Evolutionary conservation across 768 basidiomycete genomes (phyloP).

Genomic region (Trametes cingulata): DNA sequence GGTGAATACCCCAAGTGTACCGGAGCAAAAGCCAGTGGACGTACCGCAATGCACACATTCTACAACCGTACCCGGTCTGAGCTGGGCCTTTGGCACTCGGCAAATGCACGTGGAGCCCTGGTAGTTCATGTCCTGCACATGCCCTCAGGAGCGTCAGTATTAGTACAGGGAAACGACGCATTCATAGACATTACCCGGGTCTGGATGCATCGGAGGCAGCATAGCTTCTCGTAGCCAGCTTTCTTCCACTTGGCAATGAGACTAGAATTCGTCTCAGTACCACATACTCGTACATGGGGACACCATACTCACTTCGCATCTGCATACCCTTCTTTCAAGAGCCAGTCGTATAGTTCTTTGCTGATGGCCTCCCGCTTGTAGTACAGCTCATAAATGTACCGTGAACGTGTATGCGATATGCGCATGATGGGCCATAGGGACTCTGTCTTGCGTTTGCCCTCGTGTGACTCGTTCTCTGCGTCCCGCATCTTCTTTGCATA

Average conservation of each 20-base stretch:
- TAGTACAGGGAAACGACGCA: not conserved
- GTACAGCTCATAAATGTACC: slow-evolving; percentile 98
- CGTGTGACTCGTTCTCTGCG: slow-evolving; percentile 97
- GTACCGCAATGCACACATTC: slow-evolving; percentile 97
- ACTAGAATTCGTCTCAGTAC: slow-evolving; percentile 41
- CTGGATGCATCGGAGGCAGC: slow-evolving; percentile 96
- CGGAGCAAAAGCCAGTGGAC: slow-evolving; percentile 35
- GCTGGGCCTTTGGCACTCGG: slow-evolving; percentile 92
- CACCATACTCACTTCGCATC: slow-evolving; percentile 78
- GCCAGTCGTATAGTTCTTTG: slow-evolving; percentile 93
- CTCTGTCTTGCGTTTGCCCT: slow-evolving; percentile 94
- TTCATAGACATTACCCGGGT: slow-evolving; percentile 56
- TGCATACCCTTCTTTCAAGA: slow-evolving; percentile 93
- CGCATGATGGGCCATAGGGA: slow-evolving; percentile 97
- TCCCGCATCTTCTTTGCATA: slow-evolving; percentile 99
- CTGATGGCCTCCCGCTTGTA: slow-evolving; percentile 97
- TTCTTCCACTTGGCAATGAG: slow-evolving; percentile 99
- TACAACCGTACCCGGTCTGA: slow-evolving; percentile 87
- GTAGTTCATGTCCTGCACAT: slow-evolving; percentile 92
- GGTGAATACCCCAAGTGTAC: not conserved
- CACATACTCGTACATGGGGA: not conserved
- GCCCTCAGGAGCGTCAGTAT: not conserved
- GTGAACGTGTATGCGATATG: slow-evolving; percentile 92
- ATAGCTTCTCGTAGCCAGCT: slow-evolving; percentile 95
- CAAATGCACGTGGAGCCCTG: slow-evolving; percentile 98